Conservation (phyloP, 2,329 filamentous ascomycete genomes). For the Penicillium sp. region DNA sequence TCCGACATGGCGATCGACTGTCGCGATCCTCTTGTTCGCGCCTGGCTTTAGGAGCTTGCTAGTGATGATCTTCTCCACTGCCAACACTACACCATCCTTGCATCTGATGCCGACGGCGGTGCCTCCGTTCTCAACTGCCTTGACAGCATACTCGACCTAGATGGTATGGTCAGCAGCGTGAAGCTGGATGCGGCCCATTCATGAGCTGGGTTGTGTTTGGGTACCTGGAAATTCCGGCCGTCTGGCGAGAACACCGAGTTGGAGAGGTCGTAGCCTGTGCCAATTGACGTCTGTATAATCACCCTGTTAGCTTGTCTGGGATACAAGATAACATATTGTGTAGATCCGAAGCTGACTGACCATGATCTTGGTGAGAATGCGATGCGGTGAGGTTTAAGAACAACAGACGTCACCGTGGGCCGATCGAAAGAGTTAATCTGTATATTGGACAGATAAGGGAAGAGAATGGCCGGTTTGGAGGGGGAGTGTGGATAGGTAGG, state of each 20-base stretch:
- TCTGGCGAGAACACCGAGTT: conserved; percentile 99
- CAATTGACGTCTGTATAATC: conserved; percentile 83
- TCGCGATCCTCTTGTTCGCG: conserved; percentile 96
- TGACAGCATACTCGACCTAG: conserved; percentile 89
- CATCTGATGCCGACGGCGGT: conserved; percentile 94
- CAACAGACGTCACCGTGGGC: conserved; percentile 3
- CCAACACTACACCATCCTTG: conserved; percentile 94
- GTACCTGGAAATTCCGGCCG: conserved; percentile 95
- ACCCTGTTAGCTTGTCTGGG: conserved; percentile 15
- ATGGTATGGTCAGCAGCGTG: conserved; percentile 14
- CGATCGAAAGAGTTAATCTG: neutral
- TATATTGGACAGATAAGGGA: neutral
- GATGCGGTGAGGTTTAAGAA: conserved; percentile 7
- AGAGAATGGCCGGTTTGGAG: neutral
- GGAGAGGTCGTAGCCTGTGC: conserved; percentile 97
- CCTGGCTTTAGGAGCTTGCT: conserved; percentile 94
- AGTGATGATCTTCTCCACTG: conserved; percentile 91
- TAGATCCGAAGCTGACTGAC: conserved; percentile 8
- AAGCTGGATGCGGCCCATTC: neutral
- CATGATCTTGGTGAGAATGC: conserved; percentile 17
- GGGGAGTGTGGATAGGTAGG: conserved; percentile 1
- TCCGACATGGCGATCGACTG: conserved; percentile 88
- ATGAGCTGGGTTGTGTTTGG: neutral
- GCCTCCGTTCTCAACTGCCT: conserved; percentile 96
- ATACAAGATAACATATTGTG: neutral